phyloP scores from a whole-genome alignment of 352 stramenopile species.

The Globisporangium echinulatum region DNA sequence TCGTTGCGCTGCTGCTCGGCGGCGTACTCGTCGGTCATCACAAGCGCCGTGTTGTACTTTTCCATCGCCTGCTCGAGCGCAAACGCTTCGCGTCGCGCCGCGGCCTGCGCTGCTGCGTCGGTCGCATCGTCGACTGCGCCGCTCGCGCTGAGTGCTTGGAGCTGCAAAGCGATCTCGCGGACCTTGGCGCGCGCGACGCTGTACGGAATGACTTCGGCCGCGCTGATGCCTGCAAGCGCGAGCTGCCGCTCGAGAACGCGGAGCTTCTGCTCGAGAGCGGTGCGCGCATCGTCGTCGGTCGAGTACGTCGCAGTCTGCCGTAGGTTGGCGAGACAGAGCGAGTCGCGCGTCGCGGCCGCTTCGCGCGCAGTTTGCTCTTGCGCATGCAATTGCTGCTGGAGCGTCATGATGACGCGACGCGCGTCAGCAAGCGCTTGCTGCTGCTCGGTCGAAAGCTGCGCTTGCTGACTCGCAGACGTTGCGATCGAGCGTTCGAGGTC shows the following conservation, averaged over 20 bases:
- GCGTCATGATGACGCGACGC: constrained; percentile 37
- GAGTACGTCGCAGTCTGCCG: constrained; percentile 30
- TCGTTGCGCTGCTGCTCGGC: constrained; percentile 66
- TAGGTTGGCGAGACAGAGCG: constrained; percentile 47
- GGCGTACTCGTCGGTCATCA: constrained; percentile 87
- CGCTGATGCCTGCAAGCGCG: constrained; percentile 66
- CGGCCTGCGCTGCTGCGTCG: constrained; percentile 34
- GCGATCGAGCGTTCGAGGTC: constrained; percentile 50
- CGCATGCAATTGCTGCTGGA: constrained; percentile 52
- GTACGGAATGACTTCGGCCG: constrained; percentile 88
- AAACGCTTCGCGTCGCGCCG: constrained; percentile 80
- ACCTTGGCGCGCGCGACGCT: constrained; percentile 74
- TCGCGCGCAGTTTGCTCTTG: constrained; percentile 49
- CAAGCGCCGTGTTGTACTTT: constrained; percentile 85
- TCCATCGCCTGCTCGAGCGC: constrained; percentile 89
- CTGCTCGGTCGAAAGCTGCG: constrained; percentile 49
- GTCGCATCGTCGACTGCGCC: constrained; percentile 37
- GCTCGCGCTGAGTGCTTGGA: constrained; percentile 79
- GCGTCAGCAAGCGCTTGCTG: constrained; percentile 54
- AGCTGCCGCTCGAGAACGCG: constrained; percentile 71
- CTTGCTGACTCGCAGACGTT: constrained; percentile 46
- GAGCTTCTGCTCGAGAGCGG: constrained; percentile 53
- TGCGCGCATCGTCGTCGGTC: constrained; percentile 33
- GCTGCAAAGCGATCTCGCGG: constrained; percentile 62
- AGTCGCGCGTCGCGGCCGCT: constrained; percentile 44